Evolutionary conservation across 2,329 filamentous ascomycete species (phyloP), one percentile per base, ranked within the genome.

Genomic region (Nothophoma quercina): DNA sequence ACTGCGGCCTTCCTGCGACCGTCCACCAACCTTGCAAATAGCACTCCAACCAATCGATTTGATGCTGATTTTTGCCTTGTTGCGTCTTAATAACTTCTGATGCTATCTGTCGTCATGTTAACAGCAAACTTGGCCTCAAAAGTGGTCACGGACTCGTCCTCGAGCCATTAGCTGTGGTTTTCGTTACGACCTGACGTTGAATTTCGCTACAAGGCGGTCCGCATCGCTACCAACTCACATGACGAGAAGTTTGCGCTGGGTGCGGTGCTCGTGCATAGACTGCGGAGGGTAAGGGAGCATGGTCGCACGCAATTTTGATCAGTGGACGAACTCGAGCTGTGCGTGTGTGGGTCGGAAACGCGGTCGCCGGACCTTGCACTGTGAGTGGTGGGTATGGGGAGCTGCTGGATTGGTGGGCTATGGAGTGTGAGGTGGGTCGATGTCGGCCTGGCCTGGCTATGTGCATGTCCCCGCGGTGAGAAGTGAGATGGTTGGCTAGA

Each of bases 231-330:
- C 55, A 57, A 62, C 67, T 75, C 73, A 75, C 74, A 72, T 75
- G 73, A 75, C 70, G 60, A 56, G 51, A 63, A 64, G 56, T 62
- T 59, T 62, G 68, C 73, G 73, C 72, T 74, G 71, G 72, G 71
- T 69, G 67, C 62, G 63, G 60, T 65, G 67, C 65, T 56, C 59
- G 67, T 65, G 67, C 67, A 65, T 68, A 63, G 64, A 51, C 53
- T 60, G 68, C 58, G 63, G 69, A 67, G 67, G 63, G 50, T 47
- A 61, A 63, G 58, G 56, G 56, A 53, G 58, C 53, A 62, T 63
- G 59, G 65, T 70, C 69, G 69, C 71, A 73, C 69, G 62, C 58
- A 72, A 72, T 70, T 72, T 73, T 73, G 70, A 68, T 72, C 70
- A 67, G 67, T 68, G 65, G 70, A 72, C 67, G 64, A 64, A 62